A percentile compares a stretch with the other conserved stretches of the same genome.
Evolutionary conservation across 1,284 basidiomycete species (phyloP).

Genomic region (Volvariella surrecta): DNA sequence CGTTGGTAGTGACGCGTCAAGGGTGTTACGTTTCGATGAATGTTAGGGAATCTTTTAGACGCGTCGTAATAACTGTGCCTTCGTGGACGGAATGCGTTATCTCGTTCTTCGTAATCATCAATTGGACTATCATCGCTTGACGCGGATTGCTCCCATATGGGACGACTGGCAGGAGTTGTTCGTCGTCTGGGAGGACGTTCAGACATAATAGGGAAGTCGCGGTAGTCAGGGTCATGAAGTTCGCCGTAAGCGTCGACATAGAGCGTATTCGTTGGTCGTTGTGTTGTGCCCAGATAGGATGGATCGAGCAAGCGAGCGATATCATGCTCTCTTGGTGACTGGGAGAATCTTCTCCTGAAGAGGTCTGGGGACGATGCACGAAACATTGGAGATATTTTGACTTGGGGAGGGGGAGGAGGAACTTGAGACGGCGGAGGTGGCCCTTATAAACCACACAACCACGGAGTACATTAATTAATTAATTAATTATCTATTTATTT

Average conservation of each 20-base stretch:
- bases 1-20: too few species aligned
- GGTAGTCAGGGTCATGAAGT: conserved; percentile 8
- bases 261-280: conserved; percentile 2
- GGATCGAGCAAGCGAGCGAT: conserved; percentile 7
- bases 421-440: neutral
- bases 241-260: conserved; percentile 7
- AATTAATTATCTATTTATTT: neutral
- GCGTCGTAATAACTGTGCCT: too few species aligned
- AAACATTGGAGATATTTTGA: neutral
- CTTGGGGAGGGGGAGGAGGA: neutral
- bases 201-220: conserved; percentile 6
- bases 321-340: conserved; percentile 1
- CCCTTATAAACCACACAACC: neutral
- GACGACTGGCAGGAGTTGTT: too few species aligned
- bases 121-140: too few species aligned
- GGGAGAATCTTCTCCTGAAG: conserved; percentile 5
- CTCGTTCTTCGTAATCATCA: too few species aligned
- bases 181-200: too few species aligned
- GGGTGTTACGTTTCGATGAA: too few species aligned
- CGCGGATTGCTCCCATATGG: too few species aligned
- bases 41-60: too few species aligned
- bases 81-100: too few species aligned
- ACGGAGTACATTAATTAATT: neutral
- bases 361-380: neutral
- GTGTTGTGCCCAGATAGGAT: conserved; percentile 4